Evolutionary conservation across 2,329 filamentous ascomycete species (phyloP), one percentile per base, ranked within the genome.

Genomic region (Calonectria pseudoreteaudii): DNA sequence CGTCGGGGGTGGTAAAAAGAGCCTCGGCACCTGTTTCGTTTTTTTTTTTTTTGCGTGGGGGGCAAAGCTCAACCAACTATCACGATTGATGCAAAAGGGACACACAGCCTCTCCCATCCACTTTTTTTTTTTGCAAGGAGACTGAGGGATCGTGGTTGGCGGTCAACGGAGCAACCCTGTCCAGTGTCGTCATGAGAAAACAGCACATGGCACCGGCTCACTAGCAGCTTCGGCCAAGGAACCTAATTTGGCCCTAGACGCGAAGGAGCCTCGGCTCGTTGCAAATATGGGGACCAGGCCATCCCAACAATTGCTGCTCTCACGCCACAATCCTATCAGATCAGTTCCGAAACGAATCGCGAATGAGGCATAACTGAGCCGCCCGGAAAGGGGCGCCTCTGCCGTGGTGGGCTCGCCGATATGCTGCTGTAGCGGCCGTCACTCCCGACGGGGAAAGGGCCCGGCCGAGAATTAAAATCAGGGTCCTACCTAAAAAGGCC

Each of bases 131-230:
- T 26, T 50, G 41, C 47, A 56, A 34, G 34, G 30, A 36, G 47
- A 41, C n/a, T 28, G 14, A 50, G 47, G 65, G 50, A 41, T 44
- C 50, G 41, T 44, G 16, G 4, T 18, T 67, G 38, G 65, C 65
- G 65, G 65, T 53, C 65, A 56, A 56, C 65, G 36, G 34, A 67
- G 20, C 30, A 44, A 36, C 68, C 44, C 68, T 70, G 58, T 49
- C 47, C n/a, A 70, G n/a, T 66, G 68, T 70, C 68, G 68, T 70
- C 68, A 70, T 66, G 58, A 41, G 31, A 62, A 70, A 70, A 66
- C 60, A 44, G 50, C 50, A 47, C 38, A 68, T n/a, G 34, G 47
- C 36, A 38, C 47, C 23, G 23, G 52, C 56, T 23, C 67, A n/a
- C n/a, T 44, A 49, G 68, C 31, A 70, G 36, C 44, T 41, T 30